Conservation (phyloP, 805 yeast species). For the Cyberlindnera suaveolens region DNA sequence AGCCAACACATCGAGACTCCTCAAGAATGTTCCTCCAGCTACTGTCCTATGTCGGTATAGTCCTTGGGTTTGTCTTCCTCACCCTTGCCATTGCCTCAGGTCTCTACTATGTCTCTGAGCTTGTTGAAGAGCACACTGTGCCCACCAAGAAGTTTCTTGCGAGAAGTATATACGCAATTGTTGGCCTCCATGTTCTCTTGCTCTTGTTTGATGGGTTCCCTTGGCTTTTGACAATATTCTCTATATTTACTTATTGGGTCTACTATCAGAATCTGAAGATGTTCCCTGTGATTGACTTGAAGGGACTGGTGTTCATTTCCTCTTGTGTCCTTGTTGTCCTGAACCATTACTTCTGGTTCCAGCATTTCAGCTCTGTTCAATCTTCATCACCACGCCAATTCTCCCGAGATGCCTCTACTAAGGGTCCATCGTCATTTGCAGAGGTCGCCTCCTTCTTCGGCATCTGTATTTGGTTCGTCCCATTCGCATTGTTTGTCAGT, state of each 20-base stretch:
- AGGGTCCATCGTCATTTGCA: slow-evolving; percentile 68
- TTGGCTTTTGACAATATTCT: slow-evolving; percentile 54
- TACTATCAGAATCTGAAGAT: slow-evolving; percentile 71
- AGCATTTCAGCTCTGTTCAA: slow-evolving; percentile 48
- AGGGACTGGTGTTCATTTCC: slow-evolving; percentile 62
- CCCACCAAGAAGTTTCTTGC: slow-evolving; percentile 68
- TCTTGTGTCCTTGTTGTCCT: slow-evolving; percentile 68
- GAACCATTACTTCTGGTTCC: slow-evolving; percentile 89
- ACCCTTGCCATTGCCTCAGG: slow-evolving; percentile 83
- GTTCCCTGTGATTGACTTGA: slow-evolving; percentile 79
- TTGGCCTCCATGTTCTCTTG: slow-evolving; percentile 47
- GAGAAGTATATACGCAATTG: slow-evolving; percentile 57
- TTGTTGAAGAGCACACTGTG: slow-evolving; percentile 90
- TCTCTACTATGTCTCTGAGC: slow-evolving; percentile 81
- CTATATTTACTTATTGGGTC: slow-evolving; percentile 62
- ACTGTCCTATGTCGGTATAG: slow-evolving; percentile 54
- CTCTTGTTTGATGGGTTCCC: slow-evolving; percentile 79
- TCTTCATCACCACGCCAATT: slow-evolving; percentile 45
- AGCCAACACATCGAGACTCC: neutral
- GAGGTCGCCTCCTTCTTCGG: slow-evolving; percentile 97
- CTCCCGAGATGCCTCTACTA: slow-evolving; percentile 89
- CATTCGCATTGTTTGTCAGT: slow-evolving; percentile 86
- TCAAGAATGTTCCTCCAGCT: slow-evolving; percentile 48
- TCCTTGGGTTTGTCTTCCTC: slow-evolving; percentile 54
- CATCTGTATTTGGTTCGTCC: slow-evolving; percentile 87